Evolutionary conservation across 2,329 filamentous ascomycete genomes (phyloP), one percentile per base, ranked within the genome.

Genomic region (Aspergillus udagawae): DNA sequence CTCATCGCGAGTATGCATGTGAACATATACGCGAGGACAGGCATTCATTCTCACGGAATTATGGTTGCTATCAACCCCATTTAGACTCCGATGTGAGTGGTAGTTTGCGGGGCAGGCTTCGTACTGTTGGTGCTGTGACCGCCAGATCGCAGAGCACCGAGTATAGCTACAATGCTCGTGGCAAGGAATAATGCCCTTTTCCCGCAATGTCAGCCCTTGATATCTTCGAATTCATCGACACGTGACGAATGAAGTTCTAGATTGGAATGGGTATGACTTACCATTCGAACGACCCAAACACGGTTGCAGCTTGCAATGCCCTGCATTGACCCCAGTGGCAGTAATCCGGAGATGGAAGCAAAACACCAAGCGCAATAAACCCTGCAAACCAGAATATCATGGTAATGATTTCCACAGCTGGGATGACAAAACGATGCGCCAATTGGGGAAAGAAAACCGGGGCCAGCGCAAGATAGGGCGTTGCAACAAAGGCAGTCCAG

Each of bases 301-400:
- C 77, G 20, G 75, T 73, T 4, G 76, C 77, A 17, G 79, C 80
- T 74, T 89, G 84, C 8, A 82, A 75, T 10, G 82, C 77, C 48
- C 79, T 78, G 72, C 89, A 92, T 17, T 78, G 79, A 20, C 73
- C 77, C 45, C 79, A 77, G 45, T 76, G 79, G 68, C 85, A 86
- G 56, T 82, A 77, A 8, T 70, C 74, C 0, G 83, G 77, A 17
- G 83, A 80, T 53, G 83, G 83, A 56, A 91, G 75, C 55, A 80
- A 80, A 21, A 86, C 87, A 0, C 88, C 91, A 10, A 92, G 75
- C 0, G 91, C 90, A 63, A 95, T 86, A 66, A 91, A 89, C 6
- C 91, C 91, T 0, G 88, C 87, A 69, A 97, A 94, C 92, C 92
- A 96, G 79, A 95, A 95, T 56, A 95, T 80, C 76, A 88, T 87